Evolutionary conservation across 345 rosid genomes (phyloP), one percentile per base, ranked within the genome.

Genomic region (Eucalyptus caleyi): DNA sequence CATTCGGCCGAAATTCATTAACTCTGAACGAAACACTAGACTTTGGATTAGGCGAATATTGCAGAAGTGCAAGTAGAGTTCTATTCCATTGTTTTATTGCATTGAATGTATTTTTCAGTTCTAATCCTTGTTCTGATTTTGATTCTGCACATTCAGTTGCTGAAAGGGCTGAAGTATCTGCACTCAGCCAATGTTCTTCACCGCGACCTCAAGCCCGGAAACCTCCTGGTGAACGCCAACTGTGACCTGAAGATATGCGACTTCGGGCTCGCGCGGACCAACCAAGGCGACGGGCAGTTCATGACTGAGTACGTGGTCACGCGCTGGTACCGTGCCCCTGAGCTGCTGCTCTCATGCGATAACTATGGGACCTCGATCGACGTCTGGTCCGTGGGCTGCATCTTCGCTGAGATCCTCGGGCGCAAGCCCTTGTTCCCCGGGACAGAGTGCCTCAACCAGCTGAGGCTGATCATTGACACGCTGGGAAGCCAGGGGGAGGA

Each of bases 291-390:
- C 83, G 96, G 92, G 87, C 96, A 95, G 94, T 95, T 95, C 93
- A 97, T 97, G 99, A 97, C 99, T 0, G 97, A 95, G 90, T 96
- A 97, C 82, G 98, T 95, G 45, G 99, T 96, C 50, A 97, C 99
- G 16, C 97, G 98, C 47, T 97, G 98, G 99, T 97, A 97, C 91
- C 95, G 98, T 72, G 99, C 98, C 72, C 98, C 99, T 3, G 99
- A 96, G 90, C 98, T 97, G 50, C 99, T 97, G 62, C 97, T 97
- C 37, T 94, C 96, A 88, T 96, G 96, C 81, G 98, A 96, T 91
- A 94, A 94, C 92, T 96, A 96, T 51, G 97, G 98, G 44, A 95
- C 98, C 49, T 96, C 96, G 13, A 95, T 97, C 72, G 99, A 97
- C 56, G 92, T 96, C 44, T 97, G 99, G 99, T 97, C 99, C 1